These are phyloP conservation scores for Umbelopsis vinacea DNA, from an alignment of 192 early-diverging fungal species.

Conservation along the genomic window DNA sequence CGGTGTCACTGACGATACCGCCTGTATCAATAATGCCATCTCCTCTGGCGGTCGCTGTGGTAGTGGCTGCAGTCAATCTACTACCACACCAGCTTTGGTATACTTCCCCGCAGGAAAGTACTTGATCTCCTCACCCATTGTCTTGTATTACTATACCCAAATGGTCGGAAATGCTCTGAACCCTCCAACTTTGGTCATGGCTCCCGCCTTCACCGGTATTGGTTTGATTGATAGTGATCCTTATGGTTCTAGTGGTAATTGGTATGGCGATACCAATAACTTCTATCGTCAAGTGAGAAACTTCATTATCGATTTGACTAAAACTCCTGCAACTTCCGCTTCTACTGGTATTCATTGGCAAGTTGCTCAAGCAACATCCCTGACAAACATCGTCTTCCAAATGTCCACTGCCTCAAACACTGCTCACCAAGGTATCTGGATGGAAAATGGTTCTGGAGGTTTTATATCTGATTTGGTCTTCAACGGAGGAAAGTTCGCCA, in stretches of 20 bases:
- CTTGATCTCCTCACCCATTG: slow-evolving; percentile 35
- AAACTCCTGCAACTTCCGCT: slow-evolving; percentile 19
- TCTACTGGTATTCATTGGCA: slow-evolving; percentile 50
- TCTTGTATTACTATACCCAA: slow-evolving; percentile 50
- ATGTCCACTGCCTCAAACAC: slow-evolving; percentile 40
- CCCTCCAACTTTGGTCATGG: slow-evolving; percentile 42
- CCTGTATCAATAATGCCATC: slow-evolving; percentile 47
- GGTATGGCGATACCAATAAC: slow-evolving; percentile 50
- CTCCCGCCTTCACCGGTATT: slow-evolving; percentile 42
- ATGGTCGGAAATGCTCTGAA: slow-evolving; percentile 46
- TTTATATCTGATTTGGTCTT: slow-evolving; percentile 50
- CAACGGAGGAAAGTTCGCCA: slow-evolving; percentile 45
- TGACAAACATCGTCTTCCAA: slow-evolving; percentile 40
- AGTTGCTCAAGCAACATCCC: slow-evolving; percentile 47
- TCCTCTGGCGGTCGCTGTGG: slow-evolving; percentile 39
- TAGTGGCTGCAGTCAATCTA: slow-evolving; percentile 40
- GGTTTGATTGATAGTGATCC: slow-evolving; percentile 47
- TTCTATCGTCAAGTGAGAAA: slow-evolving; percentile 50
- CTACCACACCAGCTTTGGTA: slow-evolving; percentile 43
- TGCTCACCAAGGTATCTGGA: slow-evolving; percentile 48
- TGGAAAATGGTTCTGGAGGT: slow-evolving; percentile 57
- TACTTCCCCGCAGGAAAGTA: slow-evolving; percentile 51
- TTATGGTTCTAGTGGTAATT: slow-evolving; percentile 29
- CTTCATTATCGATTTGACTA: slow-evolving; percentile 46
- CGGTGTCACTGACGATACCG: slow-evolving; percentile 48